Conservation (phyloP, 2,329 filamentous ascomycete species). For the Hypocreales sp. region DNA sequence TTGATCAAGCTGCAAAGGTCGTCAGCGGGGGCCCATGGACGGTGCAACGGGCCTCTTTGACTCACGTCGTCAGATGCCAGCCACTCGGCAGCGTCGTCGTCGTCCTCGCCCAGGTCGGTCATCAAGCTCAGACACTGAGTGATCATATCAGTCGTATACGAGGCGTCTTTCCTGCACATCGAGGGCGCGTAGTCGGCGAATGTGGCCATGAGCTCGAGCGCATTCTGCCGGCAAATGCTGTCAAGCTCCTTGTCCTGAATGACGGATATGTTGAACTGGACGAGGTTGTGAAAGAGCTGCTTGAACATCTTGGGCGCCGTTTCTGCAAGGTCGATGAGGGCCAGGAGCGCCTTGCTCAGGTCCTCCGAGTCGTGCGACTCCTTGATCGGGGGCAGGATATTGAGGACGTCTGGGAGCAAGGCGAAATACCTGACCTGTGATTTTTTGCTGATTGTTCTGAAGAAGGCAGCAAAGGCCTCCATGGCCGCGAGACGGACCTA, state of each 20-base stretch:
- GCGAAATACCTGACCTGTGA: constrained; percentile 74
- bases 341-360: constrained; percentile 75
- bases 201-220: constrained; percentile 91
- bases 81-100: constrained; percentile 92
- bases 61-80: constrained; percentile 77
- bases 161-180: constrained; percentile 89
- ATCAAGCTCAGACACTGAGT: constrained; percentile 95
- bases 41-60: too few species aligned
- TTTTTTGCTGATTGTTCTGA: constrained; percentile 80
- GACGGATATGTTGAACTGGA: constrained; percentile 83
- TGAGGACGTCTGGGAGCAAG: constrained; percentile 80
- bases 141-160: constrained; percentile 91
- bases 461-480: constrained; percentile 94
- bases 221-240: constrained; percentile 83
- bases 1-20: constrained; percentile 56
- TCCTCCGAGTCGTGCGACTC: constrained; percentile 82
- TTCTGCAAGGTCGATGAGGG: constrained; percentile 88
- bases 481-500: constrained; percentile 85
- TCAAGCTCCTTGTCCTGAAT: constrained; percentile 92
- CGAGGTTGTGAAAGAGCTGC: constrained; percentile 78
- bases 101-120: constrained; percentile 90
- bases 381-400: constrained; percentile 88
- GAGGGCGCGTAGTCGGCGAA: constrained; percentile 90
- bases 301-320: constrained; percentile 97
- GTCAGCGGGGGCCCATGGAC: too few species aligned